phyloP scores from a whole-genome alignment of 1,284 basidiomycete genomes.

The Malassezia dermatis region DNA sequence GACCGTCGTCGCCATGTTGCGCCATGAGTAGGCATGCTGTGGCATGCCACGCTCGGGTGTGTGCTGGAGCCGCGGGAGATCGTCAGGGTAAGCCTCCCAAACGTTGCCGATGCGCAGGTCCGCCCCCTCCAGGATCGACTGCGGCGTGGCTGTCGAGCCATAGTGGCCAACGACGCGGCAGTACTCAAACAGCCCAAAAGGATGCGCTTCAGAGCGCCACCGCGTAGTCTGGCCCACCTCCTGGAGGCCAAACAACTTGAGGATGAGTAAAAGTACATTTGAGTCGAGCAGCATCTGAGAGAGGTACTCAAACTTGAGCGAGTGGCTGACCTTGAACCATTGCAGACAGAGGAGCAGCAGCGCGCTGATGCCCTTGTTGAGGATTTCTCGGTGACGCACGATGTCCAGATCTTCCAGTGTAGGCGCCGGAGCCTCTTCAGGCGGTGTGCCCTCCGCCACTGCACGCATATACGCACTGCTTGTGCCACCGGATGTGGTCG shows the following conservation, averaged over 20 bases:
- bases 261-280: slow-evolving; percentile 81
- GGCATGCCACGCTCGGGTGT: slow-evolving; percentile 3
- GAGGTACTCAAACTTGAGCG: slow-evolving; percentile 96
- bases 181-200: slow-evolving; percentile 80
- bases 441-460: slow-evolving; percentile 33
- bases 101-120: slow-evolving; percentile 30
- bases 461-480: slow-evolving; percentile 40
- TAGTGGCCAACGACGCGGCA: slow-evolving; percentile 60
- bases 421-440: slow-evolving; percentile 56
- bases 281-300: slow-evolving; percentile 88
- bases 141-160: slow-evolving; percentile 16
- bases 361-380: slow-evolving; percentile 89
- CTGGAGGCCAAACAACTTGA: slow-evolving; percentile 96
- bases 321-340: slow-evolving; percentile 87
- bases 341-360: slow-evolving; percentile 81
- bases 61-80: slow-evolving; percentile 6
- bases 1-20: slow-evolving; percentile 96
- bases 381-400: slow-evolving; percentile 89
- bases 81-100: slow-evolving; percentile 8
- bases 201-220: slow-evolving; percentile 76
- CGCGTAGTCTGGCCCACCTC: slow-evolving; percentile 74
- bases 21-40: slow-evolving; percentile 73
- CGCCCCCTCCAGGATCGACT: slow-evolving; percentile 16
- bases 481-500: slow-evolving; percentile 40
- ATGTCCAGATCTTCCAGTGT: slow-evolving; percentile 92